Base-by-base conservation (phyloP, 2,329 filamentous ascomycete species). In the Trichoderma breve region DNA sequence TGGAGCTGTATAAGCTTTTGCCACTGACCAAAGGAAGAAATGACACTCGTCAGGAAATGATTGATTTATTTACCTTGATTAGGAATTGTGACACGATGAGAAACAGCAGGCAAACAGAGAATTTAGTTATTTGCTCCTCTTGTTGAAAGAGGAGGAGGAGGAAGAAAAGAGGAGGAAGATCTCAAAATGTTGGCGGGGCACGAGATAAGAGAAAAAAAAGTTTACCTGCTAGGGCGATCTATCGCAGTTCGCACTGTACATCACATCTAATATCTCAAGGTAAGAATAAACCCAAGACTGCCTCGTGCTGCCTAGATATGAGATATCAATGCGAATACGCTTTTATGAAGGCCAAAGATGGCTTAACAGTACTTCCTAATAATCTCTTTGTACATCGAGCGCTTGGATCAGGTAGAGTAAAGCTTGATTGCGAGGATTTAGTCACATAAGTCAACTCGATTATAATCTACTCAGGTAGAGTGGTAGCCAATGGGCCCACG, bases 1-100 rank as follows among this genome's bases (percentile, higher is more conserved):
- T 53, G 21, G 64, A 53, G 64, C 64, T 67, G 24, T 43, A 67
- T 67, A n/a, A 67, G 64, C 64, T 67, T 39, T 67, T 67, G 14
- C 39, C 51, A 57, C 51, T 57, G 32, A 30, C 47, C 57, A 47
- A 6, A 5, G 18, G 39, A 32, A 47, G 18, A 32, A 14, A 51
- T n/a, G 39, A 51, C 14, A 39, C 36, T n/a, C 12, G 9, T 63
- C 14, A 32, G 36, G n/a, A 58, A 11, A 11, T n/a, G 14, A 6
- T 34, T 63, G n/a, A n/a, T 43, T 67, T 21, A 67, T 34, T 34
- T 67, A 67, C 63, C 63, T 66, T 39, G 26, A 36, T 57, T 36
- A 24, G n/a, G 14, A 67, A 30, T 21, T 39, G 14, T 12, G 39
- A 53, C 2, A 21, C 12, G 18, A 26, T 32, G 28, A 12, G 4